A percentile compares a stretch with the other conserved stretches of the same genome.
These are phyloP conservation scores for Chaetoscypha palmicola DNA, from an alignment of 2,329 filamentous ascomycete genomes.

Conservation along the genomic window DNA sequence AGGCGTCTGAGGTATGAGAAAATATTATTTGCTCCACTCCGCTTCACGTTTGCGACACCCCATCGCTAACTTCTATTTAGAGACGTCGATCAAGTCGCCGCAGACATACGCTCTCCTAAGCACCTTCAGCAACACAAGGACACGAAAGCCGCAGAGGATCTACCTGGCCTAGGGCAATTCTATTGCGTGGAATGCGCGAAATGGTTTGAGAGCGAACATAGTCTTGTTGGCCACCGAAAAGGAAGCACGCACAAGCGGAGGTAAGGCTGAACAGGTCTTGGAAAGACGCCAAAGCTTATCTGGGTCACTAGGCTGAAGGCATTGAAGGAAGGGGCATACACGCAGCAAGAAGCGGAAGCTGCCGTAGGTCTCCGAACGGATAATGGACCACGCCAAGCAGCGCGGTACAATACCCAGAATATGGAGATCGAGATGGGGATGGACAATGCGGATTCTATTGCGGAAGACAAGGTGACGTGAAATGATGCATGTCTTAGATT, in stretches of 20 bases:
- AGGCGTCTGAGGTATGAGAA: conserved; percentile 54
- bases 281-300: too few species aligned
- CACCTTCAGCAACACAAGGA: conserved; percentile 75
- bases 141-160: conserved; percentile 74
- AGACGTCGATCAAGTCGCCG: conserved; percentile 87
- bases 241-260: conserved; percentile 93
- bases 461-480: conserved; percentile 21
- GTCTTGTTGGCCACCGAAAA: conserved; percentile 66
- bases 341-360: conserved; percentile 78
- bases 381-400: conserved; percentile 46
- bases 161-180: conserved; percentile 76
- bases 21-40: conserved; percentile 11
- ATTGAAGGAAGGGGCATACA: conserved; percentile 77
- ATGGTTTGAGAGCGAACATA: conserved; percentile 85
- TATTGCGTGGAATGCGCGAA: conserved; percentile 94
- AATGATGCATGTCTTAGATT: not conserved
- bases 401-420: conserved; percentile 27
- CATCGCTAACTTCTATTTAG: conserved; percentile 39
- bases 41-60: not conserved
- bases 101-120: conserved; percentile 69
- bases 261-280: too few species aligned
- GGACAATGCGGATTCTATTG: conserved; percentile 26
- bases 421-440: conserved; percentile 40
- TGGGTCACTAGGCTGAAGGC: conserved; percentile 60
- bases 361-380: conserved; percentile 66